A percentile compares a stretch with the other conserved stretches of the same genome.
Evolutionary conservation across 257 asterid genomes (phyloP).

Genomic region (Penstemon newberryi): DNA sequence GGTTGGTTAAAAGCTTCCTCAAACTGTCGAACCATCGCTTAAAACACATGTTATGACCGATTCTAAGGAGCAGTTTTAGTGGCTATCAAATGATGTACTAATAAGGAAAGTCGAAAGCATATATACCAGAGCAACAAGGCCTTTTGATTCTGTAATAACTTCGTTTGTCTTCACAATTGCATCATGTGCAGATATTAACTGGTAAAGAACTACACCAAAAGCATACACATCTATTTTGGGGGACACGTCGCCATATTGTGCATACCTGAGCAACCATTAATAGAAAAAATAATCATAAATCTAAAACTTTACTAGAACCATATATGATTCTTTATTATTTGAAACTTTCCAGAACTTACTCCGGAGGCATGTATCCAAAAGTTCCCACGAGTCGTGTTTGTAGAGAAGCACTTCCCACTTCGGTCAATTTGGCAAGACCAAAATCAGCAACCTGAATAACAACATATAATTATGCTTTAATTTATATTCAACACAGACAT

Average conservation of each 20-base stretch:
- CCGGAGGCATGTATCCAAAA: not conserved
- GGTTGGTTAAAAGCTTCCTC: slow-evolving; percentile 57
- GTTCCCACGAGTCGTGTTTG: slow-evolving; percentile 87
- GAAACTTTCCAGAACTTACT: slow-evolving; percentile 13
- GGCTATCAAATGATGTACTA: not conserved
- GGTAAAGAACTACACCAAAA: slow-evolving; percentile 81
- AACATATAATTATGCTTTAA: slow-evolving; percentile 3
- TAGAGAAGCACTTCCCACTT: slow-evolving; percentile 69
- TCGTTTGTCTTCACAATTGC: slow-evolving; percentile 68
- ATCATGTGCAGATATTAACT: slow-evolving; percentile 70
- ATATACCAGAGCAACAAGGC: slow-evolving; percentile 76
- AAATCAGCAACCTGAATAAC: slow-evolving; percentile 79
- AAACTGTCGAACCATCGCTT: slow-evolving; percentile 45
- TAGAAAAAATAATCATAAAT: not conserved
- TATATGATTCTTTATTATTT: not conserved
- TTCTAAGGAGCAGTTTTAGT: not conserved
- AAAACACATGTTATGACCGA: not conserved
- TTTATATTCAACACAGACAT: not conserved
- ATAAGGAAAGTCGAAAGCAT: not conserved
- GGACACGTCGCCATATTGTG: slow-evolving; percentile 78
- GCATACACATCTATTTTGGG: slow-evolving; percentile 80
- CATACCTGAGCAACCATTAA: slow-evolving; percentile 47
- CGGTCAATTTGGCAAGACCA: slow-evolving; percentile 79
- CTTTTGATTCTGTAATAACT: slow-evolving; percentile 57
- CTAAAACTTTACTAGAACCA: too few species aligned